These are phyloP conservation scores for Mycena galopus DNA, from an alignment of 768 basidiomycete genomes.

Conservation along the genomic window DNA sequence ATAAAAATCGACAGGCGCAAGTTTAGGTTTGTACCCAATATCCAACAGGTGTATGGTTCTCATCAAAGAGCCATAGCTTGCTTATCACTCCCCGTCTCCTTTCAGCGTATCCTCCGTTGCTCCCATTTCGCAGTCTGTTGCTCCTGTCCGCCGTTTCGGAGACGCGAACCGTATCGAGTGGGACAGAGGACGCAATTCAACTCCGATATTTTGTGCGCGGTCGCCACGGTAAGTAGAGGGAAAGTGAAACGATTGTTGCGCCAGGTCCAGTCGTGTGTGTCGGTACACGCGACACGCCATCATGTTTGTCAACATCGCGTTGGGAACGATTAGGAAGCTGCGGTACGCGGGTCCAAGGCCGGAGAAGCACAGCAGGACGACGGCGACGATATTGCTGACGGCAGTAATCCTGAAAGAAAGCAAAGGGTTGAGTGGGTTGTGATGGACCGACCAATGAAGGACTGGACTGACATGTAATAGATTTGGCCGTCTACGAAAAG, in stretches of 20 bases:
- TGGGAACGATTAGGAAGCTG: constrained; percentile 14
- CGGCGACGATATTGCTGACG: constrained; percentile 10
- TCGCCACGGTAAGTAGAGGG: not conserved
- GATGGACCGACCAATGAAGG: constrained; percentile 3
- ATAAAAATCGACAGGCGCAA: too few relatives aligned
- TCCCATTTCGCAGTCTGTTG: constrained; percentile 14
- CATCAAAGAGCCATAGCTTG: constrained; percentile 14
- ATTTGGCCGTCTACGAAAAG: not conserved
- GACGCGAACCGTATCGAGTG: constrained; percentile 11
- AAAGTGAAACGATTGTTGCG: constrained; percentile 13
- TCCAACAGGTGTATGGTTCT: too few relatives aligned
- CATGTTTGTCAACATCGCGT: constrained; percentile 18
- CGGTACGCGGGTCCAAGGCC: constrained; percentile 12
- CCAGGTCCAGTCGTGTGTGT: constrained; percentile 20
- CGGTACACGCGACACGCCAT: constrained; percentile 9
- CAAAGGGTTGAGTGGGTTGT: constrained; percentile 3
- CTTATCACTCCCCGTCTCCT: not conserved
- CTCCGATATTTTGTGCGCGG: constrained; percentile 8
- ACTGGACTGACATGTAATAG: not conserved
- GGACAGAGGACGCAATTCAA: constrained; percentile 11
- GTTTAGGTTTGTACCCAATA: too few relatives aligned
- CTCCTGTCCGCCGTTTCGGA: constrained; percentile 7
- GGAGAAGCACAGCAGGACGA: constrained; percentile 7
- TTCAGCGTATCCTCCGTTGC: constrained; percentile 14
- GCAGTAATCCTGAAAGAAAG: constrained; percentile 19